Base-by-base conservation (phyloP, 108 stramenopile genomes). In the Poteriospumella lacustris region DNA sequence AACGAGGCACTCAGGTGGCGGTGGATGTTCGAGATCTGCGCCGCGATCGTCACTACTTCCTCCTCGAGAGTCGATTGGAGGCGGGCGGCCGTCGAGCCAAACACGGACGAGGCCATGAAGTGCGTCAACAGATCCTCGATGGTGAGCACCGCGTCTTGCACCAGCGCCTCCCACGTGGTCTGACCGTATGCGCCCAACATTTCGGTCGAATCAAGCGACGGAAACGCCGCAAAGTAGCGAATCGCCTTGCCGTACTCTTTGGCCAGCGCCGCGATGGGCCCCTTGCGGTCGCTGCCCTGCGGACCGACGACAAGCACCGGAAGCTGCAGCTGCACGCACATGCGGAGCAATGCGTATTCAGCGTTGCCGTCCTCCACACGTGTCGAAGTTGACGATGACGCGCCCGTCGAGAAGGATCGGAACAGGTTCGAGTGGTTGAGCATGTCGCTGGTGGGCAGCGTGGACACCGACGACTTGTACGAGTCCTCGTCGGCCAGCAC, bases 101-200 rank as follows among this genome's bases (percentile, higher is more conserved):
- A n/a, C n/a, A n/a, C n/a, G n/a, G n/a, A n/a, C 28, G 60, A 64
- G 28, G 5, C 33, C 9, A 15, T 52, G 15, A 64, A 26, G 36
- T 19, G 12, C 28, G 36, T 34, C 31, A 64, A 5, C 15, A 15
- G 9, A 34, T 64, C 60, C 24, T 56, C 52, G 24, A 56, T 56
- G 24, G 24, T 19, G 19, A 56, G 15, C 24, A 56, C 15, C 24
- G 52, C 52, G 52, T 56, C 52, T 24, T 19, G 24, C 24, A 56
- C 15, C 19, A 19, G 52, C 60, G 33, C 5, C 9, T 64, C 31
- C 31, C 5, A 3, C 9, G 26, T 38, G 70, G 41, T 85, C 85
- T 99, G 99, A 83, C 98, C 99, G 68, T 92, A 98, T 76, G 92
- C 91, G 2, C 99, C 99, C 62, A 99, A 85, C 56, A 99, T 90